These are phyloP conservation scores for Coccinonectria pachysandricola DNA, from an alignment of 2,329 filamentous ascomycete genomes.

Conservation along the genomic window DNA sequence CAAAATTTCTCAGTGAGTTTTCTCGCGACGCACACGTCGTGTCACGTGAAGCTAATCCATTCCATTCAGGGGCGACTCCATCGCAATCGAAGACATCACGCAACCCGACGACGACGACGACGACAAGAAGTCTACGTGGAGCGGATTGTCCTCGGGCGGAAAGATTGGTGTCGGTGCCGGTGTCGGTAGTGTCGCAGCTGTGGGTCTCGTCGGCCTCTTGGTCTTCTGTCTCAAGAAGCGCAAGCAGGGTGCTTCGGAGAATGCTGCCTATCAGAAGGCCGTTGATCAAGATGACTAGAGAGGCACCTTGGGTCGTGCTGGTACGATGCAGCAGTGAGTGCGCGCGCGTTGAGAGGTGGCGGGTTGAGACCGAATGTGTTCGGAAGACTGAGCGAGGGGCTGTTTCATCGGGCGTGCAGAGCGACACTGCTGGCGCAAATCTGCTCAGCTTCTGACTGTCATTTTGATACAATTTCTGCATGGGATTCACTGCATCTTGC, in stretches of 20 bases:
- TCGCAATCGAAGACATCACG: slow-evolving; percentile 35
- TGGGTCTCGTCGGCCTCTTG: slow-evolving; percentile 30
- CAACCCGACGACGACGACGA: slow-evolving; percentile 32
- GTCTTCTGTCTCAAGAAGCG: slow-evolving; percentile 49
- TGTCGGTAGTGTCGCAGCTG: slow-evolving; percentile 32
- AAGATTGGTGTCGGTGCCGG: slow-evolving; percentile 44
- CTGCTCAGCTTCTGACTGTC: too few species aligned
- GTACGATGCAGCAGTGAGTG: too few species aligned
- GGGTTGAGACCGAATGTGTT: too few species aligned
- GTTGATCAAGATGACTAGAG: slow-evolving; percentile 42
- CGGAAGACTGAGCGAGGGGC: too few species aligned
- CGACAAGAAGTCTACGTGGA: slow-evolving; percentile 43
- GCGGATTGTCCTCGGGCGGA: slow-evolving; percentile 35
- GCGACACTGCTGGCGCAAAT: too few species aligned
- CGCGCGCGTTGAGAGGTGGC: too few species aligned
- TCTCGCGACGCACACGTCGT: background rate
- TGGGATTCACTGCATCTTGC: too few species aligned
- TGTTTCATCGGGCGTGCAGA: too few species aligned
- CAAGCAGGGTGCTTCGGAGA: slow-evolving; percentile 40
- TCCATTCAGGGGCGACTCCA: slow-evolving; percentile 44
- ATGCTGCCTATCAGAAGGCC: slow-evolving; percentile 33
- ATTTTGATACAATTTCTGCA: too few species aligned
- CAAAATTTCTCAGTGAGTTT: slow-evolving; percentile 43
- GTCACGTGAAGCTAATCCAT: too few species aligned
- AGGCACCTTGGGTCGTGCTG: too few species aligned